These are phyloP conservation scores for Medicago truncatula DNA, from an alignment of 306 rosid genomes.

Conservation along the genomic window MtrunA17r5.0-ANR NC_053048.1:2963501-2964000, in stretches of 20 bases:
- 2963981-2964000: neutral
- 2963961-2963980: neutral
- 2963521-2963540: slow-evolving; percentile 55
- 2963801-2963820: neutral
- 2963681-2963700: slow-evolving; percentile 36
- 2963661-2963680: slow-evolving; percentile 37
- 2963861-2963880: neutral
- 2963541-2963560: slow-evolving; percentile 53
- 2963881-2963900: neutral
- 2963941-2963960: too few species aligned
- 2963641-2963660: neutral
- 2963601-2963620: neutral
- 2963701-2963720: slow-evolving; percentile 54
- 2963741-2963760: neutral
- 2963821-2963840: neutral
- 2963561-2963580: slow-evolving; percentile 49
- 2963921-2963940: too few species aligned
- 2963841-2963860: slow-evolving; percentile 1
- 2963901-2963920: too few species aligned
- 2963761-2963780: slow-evolving; percentile 38
- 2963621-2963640: neutral
- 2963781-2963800: slow-evolving; percentile 42
- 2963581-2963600: slow-evolving; percentile 3
- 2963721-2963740: slow-evolving; percentile 42
- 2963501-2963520: slow-evolving; percentile 53